Evolutionary conservation across 2,329 filamentous ascomycete genomes (phyloP).

Genomic region (Didymella pinodella): DNA sequence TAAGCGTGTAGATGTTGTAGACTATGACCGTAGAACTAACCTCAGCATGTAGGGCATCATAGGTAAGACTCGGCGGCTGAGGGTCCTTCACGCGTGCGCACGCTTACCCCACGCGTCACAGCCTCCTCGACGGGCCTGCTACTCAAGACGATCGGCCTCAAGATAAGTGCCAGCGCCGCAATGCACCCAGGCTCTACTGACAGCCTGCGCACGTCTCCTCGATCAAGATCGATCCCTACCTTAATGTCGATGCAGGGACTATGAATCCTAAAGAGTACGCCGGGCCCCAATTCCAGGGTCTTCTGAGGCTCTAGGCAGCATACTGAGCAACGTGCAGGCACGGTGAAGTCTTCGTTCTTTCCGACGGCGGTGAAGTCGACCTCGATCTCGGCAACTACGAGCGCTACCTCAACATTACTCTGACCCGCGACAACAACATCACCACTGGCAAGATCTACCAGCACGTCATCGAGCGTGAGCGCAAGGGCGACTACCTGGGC

Average conservation of each 20-base stretch:
- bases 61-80: slow-evolving; percentile 55
- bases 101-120: slow-evolving; percentile 49
- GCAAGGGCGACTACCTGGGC: slow-evolving; percentile 81
- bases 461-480: slow-evolving; percentile 80
- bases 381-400: slow-evolving; percentile 81
- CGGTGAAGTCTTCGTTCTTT: slow-evolving; percentile 87
- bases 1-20: slow-evolving; percentile 51
- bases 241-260: slow-evolving; percentile 78
- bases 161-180: slow-evolving; percentile 63
- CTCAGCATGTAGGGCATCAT: slow-evolving; percentile 65
- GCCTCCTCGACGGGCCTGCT: slow-evolving; percentile 76
- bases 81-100: slow-evolving; percentile 1
- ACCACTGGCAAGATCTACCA: slow-evolving; percentile 97
- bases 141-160: slow-evolving; percentile 81
- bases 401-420: slow-evolving; percentile 80
- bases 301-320: background rate
- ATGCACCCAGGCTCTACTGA: slow-evolving; percentile 41
- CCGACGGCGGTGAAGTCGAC: slow-evolving; percentile 81
- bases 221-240: slow-evolving; percentile 77
- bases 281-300: background rate
- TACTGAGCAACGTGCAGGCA: slow-evolving; percentile 62
- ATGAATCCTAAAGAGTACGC: slow-evolving; percentile 71
- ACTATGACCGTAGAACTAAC: slow-evolving; percentile 35
- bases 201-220: slow-evolving; percentile 63
- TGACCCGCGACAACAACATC: slow-evolving; percentile 91